A percentile compares a stretch with the other conserved stretches of the same genome.
Conservation (phyloP, 192 early-diverging fungal species). For the Gaertneriomyces semiglobifer region DNA sequence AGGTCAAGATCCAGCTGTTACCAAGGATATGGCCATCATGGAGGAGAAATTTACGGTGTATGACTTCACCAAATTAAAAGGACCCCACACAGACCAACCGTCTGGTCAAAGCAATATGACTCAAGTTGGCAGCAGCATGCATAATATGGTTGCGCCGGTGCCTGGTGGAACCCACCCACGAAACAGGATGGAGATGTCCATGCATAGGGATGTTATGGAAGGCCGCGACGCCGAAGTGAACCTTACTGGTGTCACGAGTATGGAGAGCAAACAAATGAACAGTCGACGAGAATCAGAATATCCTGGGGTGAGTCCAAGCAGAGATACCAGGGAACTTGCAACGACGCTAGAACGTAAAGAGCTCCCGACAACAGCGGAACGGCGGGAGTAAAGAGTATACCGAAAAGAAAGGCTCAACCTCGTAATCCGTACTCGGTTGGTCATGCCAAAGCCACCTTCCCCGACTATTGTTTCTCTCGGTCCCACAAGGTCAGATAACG, state of each 20-base stretch:
- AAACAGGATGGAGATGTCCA: constrained; percentile 10
- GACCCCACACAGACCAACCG: not conserved
- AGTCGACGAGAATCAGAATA: not conserved
- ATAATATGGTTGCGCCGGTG: not conserved
- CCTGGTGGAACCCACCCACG: not conserved
- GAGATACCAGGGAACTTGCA: too few relatives aligned
- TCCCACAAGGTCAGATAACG: too few relatives aligned
- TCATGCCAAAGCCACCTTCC: too few relatives aligned
- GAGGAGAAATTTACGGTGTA: constrained; percentile 74
- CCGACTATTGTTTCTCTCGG: too few relatives aligned
- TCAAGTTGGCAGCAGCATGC: constrained; percentile 4
- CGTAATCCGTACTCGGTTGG: too few relatives aligned
- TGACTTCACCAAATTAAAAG: constrained; percentile 61
- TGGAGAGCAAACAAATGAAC: not conserved
- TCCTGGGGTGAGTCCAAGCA: not conserved
- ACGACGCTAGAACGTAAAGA: too few relatives aligned
- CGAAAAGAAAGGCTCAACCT: too few relatives aligned
- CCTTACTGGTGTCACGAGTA: constrained; percentile 15
- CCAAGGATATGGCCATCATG: constrained; percentile 69
- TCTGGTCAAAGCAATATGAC: not conserved
- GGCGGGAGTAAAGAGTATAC: too few relatives aligned
- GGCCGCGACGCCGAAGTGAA: constrained; percentile 30
- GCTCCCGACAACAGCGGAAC: too few relatives aligned
- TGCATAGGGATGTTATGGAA: constrained; percentile 31
- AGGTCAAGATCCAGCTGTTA: constrained; percentile 38